These are phyloP conservation scores for Austroboletus novae-zelandiae DNA, from an alignment of 1,284 basidiomycete genomes.

Conservation along the genomic window DNA sequence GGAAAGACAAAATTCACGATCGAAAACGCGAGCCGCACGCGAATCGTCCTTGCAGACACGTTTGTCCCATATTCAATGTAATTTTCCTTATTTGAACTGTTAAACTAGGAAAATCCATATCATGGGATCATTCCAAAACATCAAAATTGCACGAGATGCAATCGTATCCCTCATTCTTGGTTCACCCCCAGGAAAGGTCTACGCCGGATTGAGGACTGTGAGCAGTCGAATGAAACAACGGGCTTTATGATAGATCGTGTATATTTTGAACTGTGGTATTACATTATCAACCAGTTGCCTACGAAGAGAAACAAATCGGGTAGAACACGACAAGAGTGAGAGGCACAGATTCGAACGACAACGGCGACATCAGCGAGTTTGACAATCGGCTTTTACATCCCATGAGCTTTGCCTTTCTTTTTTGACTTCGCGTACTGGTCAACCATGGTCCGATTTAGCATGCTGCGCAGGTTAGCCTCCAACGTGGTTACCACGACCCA, in stretches of 20 bases:
- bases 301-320: background rate
- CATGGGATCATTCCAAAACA: conserved; percentile 93
- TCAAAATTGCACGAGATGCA: conserved; percentile 95
- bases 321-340: conserved; percentile 1
- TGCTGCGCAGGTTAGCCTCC: conserved; percentile 25
- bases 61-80: conserved; percentile 41
- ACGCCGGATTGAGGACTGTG: conserved; percentile 87
- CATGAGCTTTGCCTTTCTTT: conserved; percentile 27
- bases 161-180: conserved; percentile 95
- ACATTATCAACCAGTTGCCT: conserved; percentile 12
- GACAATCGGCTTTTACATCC: background rate
- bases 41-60: conserved; percentile 97
- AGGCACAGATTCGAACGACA: background rate
- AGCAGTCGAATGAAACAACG: conserved; percentile 93
- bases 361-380: background rate
- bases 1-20: conserved; percentile 99
- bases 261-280: conserved; percentile 2
- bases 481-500: conserved; percentile 21
- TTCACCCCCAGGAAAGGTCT: conserved; percentile 96
- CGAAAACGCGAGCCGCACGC: conserved; percentile 93
- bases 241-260: conserved; percentile 47
- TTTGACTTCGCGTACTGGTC: conserved; percentile 52
- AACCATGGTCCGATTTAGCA: conserved; percentile 43
- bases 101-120: conserved; percentile 84
- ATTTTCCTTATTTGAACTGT: conserved; percentile 4